Percentiles rank a stretch among this genome's conserved stretches.
Evolutionary conservation across 306 rosid genomes (phyloP).

Genomic region (Glycine latifolia): DNA sequence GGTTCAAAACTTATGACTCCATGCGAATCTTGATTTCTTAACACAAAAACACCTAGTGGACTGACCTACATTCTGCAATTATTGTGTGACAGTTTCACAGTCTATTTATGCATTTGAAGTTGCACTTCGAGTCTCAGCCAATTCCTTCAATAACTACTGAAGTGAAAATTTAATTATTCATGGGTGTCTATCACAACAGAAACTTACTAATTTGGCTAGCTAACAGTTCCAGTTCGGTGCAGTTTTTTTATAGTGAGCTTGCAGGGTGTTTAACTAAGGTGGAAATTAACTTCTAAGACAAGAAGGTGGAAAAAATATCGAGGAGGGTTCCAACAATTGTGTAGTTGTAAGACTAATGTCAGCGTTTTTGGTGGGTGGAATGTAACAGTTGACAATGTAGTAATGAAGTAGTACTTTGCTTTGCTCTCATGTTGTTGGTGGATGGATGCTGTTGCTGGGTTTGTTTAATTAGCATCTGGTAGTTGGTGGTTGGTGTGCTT

Average conservation of each 20-base stretch:
- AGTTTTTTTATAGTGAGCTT: not conserved
- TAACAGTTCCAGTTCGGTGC: not conserved
- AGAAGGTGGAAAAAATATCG: not conserved
- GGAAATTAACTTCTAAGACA: constrained; percentile 18
- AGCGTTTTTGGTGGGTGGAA: constrained; percentile 1
- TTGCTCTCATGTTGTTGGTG: not conserved
- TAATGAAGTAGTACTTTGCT: constrained; percentile 8
- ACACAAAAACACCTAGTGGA: not conserved
- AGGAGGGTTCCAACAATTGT: not conserved
- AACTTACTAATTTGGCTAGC: not conserved
- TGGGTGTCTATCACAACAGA: too few species aligned
- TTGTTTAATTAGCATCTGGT: not conserved
- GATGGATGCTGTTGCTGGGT: constrained; percentile 28
- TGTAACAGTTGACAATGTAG: not conserved
- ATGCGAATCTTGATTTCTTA: not conserved
- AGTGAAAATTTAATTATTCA: not conserved
- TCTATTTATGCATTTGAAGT: not conserved
- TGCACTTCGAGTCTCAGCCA: constrained; percentile 8
- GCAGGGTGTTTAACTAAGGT: not conserved
- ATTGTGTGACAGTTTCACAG: not conserved
- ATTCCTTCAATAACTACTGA: not conserved
- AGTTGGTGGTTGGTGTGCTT: constrained; percentile 33
- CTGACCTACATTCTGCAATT: not conserved
- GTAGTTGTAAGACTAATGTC: not conserved
- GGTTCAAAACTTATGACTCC: not conserved